phyloP scores from a whole-genome alignment of 768 basidiomycete genomes.

The Boletus tomentosulus region DNA sequence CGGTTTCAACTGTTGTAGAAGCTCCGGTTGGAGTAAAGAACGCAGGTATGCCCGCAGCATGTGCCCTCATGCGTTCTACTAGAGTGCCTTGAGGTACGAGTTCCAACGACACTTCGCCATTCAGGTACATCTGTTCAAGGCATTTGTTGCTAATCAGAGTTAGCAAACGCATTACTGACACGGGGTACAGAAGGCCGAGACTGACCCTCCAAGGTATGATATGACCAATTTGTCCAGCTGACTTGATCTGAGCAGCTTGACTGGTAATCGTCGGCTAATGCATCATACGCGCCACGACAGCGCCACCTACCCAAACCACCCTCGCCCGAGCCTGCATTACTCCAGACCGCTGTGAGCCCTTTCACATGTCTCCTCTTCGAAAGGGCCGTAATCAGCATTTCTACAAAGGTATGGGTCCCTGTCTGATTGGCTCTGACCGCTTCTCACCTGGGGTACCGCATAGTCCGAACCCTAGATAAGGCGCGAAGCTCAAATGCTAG shows the following conservation, averaged over 20 bases:
- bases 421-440: constrained; percentile 2
- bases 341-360: constrained; percentile 73
- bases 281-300: neutral
- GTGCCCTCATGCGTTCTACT: constrained; percentile 64
- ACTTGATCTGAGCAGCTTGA: constrained; percentile 64
- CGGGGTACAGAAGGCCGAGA: neutral
- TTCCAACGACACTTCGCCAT: constrained; percentile 77
- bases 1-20: constrained; percentile 70
- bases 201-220: constrained; percentile 80
- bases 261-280: constrained; percentile 33
- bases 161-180: neutral
- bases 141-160: constrained; percentile 46
- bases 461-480: constrained; percentile 70
- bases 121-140: constrained; percentile 50
- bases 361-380: constrained; percentile 52
- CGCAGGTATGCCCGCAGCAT: constrained; percentile 30
- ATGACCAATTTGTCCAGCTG: constrained; percentile 80
- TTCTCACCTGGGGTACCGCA: constrained; percentile 69
- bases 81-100: constrained; percentile 89
- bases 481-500: neutral
- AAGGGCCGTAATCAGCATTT: constrained; percentile 76
- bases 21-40: constrained; percentile 89
- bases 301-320: constrained; percentile 56
- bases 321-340: constrained; percentile 72
- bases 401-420: constrained; percentile 32